Conservation (phyloP, 176 grass and related monocot genomes). For the Oryza longistaminata region DNA sequence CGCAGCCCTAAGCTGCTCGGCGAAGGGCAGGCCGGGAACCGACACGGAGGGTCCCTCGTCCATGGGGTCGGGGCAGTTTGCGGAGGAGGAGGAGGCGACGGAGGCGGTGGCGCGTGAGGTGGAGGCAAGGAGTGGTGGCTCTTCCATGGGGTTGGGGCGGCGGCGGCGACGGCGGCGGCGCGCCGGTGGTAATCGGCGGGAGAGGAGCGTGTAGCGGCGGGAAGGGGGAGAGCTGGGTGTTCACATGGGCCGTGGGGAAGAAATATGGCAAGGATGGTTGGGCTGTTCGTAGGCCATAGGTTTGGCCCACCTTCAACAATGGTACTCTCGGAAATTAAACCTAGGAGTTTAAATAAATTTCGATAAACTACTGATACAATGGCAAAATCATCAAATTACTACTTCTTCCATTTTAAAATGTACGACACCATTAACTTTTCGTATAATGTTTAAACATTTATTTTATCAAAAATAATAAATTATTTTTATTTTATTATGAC, state of each 20-base stretch:
- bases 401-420: too few species aligned
- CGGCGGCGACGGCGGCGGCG: not conserved
- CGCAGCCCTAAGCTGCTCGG: conserved; percentile 46
- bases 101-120: not conserved
- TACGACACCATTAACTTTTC: too few species aligned
- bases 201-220: not conserved
- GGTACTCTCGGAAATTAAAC: too few species aligned
- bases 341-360: too few species aligned
- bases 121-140: not conserved
- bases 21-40: not conserved
- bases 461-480: too few species aligned
- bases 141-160: conserved; percentile 21
- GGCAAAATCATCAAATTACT: too few species aligned
- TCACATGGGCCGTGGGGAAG: not conserved
- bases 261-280: not conserved
- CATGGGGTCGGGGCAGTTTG: conserved; percentile 14
- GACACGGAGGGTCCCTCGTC: conserved; percentile 20
- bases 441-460: too few species aligned
- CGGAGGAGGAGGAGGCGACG: not conserved
- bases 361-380: too few species aligned
- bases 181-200: not conserved
- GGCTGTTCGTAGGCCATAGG: not conserved
- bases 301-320: too few species aligned
- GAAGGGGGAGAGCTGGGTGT: not conserved
- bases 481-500: too few species aligned